phyloP scores from a whole-genome alignment of 768 basidiomycete species.

The Leccinum subtestaceum region DNA sequence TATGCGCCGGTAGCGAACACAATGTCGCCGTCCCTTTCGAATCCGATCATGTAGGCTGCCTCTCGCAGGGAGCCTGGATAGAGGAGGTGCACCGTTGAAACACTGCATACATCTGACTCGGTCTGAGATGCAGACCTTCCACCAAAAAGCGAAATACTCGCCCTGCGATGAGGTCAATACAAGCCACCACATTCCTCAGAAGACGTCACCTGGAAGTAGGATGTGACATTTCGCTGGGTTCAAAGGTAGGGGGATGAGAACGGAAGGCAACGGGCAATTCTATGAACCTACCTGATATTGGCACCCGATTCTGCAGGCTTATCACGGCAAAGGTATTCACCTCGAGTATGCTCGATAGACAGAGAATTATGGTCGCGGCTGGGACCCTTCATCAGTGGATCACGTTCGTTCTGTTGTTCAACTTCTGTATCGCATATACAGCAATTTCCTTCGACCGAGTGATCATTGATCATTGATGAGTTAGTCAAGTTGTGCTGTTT shows the following conservation, averaged over 20 bases:
- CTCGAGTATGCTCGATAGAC: constrained; percentile 62
- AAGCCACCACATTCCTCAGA: not conserved
- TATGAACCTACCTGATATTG: constrained; percentile 41
- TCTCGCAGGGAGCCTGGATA: constrained; percentile 47
- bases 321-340: constrained; percentile 84
- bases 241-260: not conserved
- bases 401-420: not conserved
- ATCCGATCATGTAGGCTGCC: constrained; percentile 65
- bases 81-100: not conserved
- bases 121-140: constrained; percentile 31
- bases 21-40: constrained; percentile 58
- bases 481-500: not conserved
- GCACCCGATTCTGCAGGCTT: constrained; percentile 83
- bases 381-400: not conserved
- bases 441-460: not conserved
- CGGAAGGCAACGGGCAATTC: not conserved
- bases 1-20: constrained; percentile 69
- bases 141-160: constrained; percentile 53
- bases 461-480: not conserved
- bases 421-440: not conserved
- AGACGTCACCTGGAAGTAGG: constrained; percentile 41
- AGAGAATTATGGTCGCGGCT: no score
- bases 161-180: constrained; percentile 29
- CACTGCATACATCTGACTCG: not conserved
- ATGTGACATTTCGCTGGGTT: constrained; percentile 51